phyloP scores from a whole-genome alignment of 371 early-diverging fungal genomes.

The Circinella umbellata region DNA sequence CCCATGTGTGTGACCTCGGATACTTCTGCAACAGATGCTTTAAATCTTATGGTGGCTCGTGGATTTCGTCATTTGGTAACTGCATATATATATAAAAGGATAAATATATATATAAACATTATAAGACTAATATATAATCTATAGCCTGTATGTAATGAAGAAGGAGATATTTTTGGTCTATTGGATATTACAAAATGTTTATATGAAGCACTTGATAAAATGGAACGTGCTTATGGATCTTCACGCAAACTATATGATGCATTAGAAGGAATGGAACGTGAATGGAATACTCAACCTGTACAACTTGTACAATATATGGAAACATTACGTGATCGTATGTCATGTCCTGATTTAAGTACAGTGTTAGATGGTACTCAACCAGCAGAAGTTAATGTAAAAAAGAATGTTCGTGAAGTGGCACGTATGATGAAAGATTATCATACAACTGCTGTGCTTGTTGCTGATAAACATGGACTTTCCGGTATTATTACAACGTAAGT shows the following conservation, averaged over 20 bases:
- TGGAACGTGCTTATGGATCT: conserved; percentile 89
- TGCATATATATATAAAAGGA: not conserved
- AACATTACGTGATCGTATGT: conserved; percentile 76
- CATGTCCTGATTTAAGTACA: conserved; percentile 86
- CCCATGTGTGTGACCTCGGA: conserved; percentile 87
- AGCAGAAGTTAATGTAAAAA: conserved; percentile 78
- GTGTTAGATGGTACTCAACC: conserved; percentile 77
- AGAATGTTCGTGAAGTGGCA: conserved; percentile 90
- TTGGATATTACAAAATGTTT: conserved; percentile 95
- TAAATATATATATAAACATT: not conserved
- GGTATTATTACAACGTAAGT: conserved; percentile 86
- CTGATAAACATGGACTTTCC: conserved; percentile 81
- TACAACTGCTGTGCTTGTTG: conserved; percentile 91
- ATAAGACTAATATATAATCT: not conserved
- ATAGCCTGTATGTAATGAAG: conserved; percentile 71
- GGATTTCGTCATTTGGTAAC: conserved; percentile 92
- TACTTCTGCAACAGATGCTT: conserved; percentile 89
- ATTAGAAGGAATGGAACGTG: conserved; percentile 85
- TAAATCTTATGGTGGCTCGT: conserved; percentile 91
- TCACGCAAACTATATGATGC: conserved; percentile 83
- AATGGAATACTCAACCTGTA: conserved; percentile 55
- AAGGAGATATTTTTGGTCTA: conserved; percentile 89
- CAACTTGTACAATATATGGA: conserved; percentile 73
- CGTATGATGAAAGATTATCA: conserved; percentile 83
- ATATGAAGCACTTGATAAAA: conserved; percentile 89